phyloP scores from a whole-genome alignment of 1,284 basidiomycete species.

The Tilletia walkeri region DNA sequence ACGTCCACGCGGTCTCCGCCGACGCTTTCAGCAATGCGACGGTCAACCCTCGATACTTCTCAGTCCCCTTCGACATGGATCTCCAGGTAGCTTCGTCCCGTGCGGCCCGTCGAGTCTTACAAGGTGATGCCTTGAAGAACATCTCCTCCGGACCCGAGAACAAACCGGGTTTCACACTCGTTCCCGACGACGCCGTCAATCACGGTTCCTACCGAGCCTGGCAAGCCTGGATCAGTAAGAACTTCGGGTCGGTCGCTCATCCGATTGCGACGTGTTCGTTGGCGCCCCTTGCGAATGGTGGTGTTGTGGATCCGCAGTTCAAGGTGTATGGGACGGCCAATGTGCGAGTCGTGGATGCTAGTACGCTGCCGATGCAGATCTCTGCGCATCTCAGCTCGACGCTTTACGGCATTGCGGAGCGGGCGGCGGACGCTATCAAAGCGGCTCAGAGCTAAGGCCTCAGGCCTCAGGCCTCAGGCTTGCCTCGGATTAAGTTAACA shows the following conservation, averaged over 20 bases:
- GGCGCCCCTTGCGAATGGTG: conserved; percentile 65
- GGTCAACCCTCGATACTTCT: conserved; percentile 52
- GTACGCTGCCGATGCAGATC: conserved; percentile 38
- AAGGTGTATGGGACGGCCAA: conserved; percentile 55
- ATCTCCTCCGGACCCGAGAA: conserved; percentile 52
- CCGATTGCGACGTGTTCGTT: conserved; percentile 67
- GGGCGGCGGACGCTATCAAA: conserved; percentile 30
- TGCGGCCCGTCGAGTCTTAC: conserved; percentile 49
- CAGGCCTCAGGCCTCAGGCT: no score
- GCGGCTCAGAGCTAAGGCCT: conserved; percentile 10
- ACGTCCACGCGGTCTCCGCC: conserved; percentile 27
- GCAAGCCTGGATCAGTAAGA: conserved; percentile 55
- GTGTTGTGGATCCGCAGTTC: conserved; percentile 57
- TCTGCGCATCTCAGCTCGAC: conserved; percentile 39
- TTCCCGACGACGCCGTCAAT: conserved; percentile 38
- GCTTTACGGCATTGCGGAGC: conserved; percentile 44
- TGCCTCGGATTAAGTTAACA: no score
- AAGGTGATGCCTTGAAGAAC: conserved; percentile 38
- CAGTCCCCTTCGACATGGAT: conserved; percentile 54
- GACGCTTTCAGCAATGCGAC: conserved; percentile 27
- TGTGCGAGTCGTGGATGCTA: conserved; percentile 46
- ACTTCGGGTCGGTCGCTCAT: conserved; percentile 59
- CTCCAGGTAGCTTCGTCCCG: conserved; percentile 52
- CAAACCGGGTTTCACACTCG: conserved; percentile 48
- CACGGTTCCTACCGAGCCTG: conserved; percentile 51